A percentile compares a stretch with the other conserved stretches of the same genome.
phyloP scores from a whole-genome alignment of 2,329 filamentous ascomycete species.

The Knoxdaviesia capensis region DNA sequence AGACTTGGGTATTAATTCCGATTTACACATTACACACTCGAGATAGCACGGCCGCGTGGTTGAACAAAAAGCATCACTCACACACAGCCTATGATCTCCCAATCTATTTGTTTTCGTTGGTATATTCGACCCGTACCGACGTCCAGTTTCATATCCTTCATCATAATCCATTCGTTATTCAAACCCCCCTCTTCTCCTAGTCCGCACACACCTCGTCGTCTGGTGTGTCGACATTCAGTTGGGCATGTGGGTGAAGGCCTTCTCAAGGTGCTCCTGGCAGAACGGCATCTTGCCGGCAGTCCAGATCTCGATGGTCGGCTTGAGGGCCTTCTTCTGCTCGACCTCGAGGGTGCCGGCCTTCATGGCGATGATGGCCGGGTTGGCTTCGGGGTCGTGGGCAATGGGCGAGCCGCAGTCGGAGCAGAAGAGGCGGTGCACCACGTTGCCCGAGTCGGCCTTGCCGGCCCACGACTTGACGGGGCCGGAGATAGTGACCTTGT shows the following conservation, averaged over 20 bases:
- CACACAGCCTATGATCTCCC: too few species aligned
- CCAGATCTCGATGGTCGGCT: conserved; percentile 54
- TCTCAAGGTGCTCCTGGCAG: conserved; percentile 43
- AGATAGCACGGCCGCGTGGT: too few species aligned
- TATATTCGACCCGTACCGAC: too few species aligned
- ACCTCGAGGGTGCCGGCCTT: conserved; percentile 44
- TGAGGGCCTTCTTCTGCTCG: conserved; percentile 46
- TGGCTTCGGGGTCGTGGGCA: conserved; percentile 49
- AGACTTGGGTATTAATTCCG: too few species aligned
- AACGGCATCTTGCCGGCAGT: conserved; percentile 48
- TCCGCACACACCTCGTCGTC: too few species aligned
- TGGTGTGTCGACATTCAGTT: conserved; percentile 16
- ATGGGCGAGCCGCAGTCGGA: conserved; percentile 49
- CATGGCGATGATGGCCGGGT: conserved; percentile 48
- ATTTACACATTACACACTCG: too few species aligned
- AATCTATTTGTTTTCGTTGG: too few species aligned
- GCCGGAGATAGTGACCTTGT: conserved; percentile 40
- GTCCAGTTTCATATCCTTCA: too few species aligned
- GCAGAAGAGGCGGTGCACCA: conserved; percentile 50
- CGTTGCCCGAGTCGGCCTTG: conserved; percentile 37
- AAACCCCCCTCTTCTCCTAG: too few species aligned
- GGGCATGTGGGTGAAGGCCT: conserved; percentile 45
- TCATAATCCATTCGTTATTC: too few species aligned
- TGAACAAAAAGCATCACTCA: too few species aligned
- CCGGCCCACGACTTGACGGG: conserved; percentile 44